These are phyloP conservation scores for Zasmidium angulare DNA, from an alignment of 2,329 filamentous ascomycete genomes.

Conservation along the genomic window DNA sequence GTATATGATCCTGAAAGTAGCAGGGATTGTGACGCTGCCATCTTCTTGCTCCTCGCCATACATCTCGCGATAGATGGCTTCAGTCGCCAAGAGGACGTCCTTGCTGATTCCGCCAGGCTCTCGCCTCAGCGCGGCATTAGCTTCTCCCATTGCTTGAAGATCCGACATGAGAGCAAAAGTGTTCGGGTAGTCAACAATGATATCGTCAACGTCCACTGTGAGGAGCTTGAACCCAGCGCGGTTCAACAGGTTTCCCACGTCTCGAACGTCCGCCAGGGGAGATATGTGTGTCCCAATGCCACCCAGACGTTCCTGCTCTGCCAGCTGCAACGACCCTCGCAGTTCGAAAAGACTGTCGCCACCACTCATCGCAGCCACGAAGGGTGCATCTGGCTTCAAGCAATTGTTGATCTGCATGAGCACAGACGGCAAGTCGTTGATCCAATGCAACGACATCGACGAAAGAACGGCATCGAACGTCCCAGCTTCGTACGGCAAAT, in stretches of 20 bases:
- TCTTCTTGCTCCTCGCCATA: conserved; percentile 73
- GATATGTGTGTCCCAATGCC: conserved; percentile 89
- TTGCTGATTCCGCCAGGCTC: conserved; percentile 73
- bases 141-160: conserved; percentile 94
- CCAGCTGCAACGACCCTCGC: conserved; percentile 87
- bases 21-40: conserved; percentile 64
- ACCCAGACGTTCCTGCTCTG: conserved; percentile 85
- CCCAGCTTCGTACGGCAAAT: conserved; percentile 70
- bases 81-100: conserved; percentile 82
- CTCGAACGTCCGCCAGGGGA: conserved; percentile 85
- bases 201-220: conserved; percentile 96
- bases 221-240: conserved; percentile 91
- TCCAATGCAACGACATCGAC: conserved; percentile 90
- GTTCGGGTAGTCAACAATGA: conserved; percentile 90
- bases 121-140: conserved; percentile 81
- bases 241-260: conserved; percentile 83
- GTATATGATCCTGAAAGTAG: conserved; percentile 92
- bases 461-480: conserved; percentile 89
- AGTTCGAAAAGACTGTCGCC: conserved; percentile 93
- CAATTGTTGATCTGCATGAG: conserved; percentile 81
- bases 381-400: conserved; percentile 85
- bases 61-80: conserved; percentile 83
- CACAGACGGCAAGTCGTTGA: conserved; percentile 89
- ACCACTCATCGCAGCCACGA: conserved; percentile 94
- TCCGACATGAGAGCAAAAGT: conserved; percentile 90